Conservation (phyloP, 1,284 basidiomycete species). For the Cutaneotrichosporon mucoides region DNA sequence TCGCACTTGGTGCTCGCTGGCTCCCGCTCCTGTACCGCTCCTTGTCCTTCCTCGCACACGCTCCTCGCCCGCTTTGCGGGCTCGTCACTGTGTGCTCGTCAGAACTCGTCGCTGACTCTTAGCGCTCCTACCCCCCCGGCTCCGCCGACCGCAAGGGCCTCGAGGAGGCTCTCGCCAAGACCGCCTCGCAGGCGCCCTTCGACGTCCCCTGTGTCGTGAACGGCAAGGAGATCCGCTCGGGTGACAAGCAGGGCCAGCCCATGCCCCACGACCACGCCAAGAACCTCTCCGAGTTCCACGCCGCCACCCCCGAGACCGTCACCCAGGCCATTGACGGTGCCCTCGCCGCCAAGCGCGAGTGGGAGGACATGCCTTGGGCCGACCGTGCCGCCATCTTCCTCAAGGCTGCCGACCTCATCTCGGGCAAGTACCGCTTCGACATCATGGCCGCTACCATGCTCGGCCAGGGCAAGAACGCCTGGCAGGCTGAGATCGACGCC, state of each 20-base stretch:
- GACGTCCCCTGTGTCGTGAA: constrained; percentile 91
- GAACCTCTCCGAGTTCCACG: constrained; percentile 80
- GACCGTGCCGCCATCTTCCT: constrained; percentile 97
- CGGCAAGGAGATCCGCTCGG: constrained; percentile 84
- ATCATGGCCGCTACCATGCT: constrained; percentile 96
- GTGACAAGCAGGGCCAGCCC: constrained; percentile 70
- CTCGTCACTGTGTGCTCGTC: no score
- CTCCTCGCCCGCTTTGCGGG: no score
- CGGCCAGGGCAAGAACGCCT: constrained; percentile 97
- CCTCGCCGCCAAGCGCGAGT: constrained; percentile 75
- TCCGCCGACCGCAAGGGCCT: constrained; percentile 74
- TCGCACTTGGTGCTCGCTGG: no score
- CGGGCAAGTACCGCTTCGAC: constrained; percentile 90
- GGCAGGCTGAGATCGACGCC: constrained; percentile 99
- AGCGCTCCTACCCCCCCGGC: constrained; percentile 68
- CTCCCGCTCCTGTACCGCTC: no score
- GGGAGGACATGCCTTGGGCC: constrained; percentile 93
- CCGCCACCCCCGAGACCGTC: constrained; percentile 75
- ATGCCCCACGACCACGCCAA: constrained; percentile 79
- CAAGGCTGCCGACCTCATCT: constrained; percentile 90
- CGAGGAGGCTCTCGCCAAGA: constrained; percentile 68
- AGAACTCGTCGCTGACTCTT: neutral
- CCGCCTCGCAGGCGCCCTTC: constrained; percentile 78
- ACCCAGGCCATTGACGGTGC: constrained; percentile 80
- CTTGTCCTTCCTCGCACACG: no score